These are phyloP conservation scores for Cicer arietinum DNA, from an alignment of 306 rosid genomes.

Conservation along the genomic window DNA sequence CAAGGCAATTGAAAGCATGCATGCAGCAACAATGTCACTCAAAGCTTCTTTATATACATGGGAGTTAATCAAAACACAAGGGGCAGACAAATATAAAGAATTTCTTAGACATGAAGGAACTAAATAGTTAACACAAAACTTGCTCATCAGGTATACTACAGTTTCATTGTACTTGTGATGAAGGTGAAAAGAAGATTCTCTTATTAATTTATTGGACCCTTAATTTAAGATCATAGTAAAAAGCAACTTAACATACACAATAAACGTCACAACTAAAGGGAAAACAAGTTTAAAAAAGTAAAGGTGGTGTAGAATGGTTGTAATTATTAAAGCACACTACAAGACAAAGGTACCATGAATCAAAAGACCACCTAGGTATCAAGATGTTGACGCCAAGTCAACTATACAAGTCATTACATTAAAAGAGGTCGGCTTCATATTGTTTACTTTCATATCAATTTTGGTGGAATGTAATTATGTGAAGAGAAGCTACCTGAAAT, in stretches of 20 bases:
- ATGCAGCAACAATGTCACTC: conserved; percentile 4
- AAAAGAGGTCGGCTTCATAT: too few species aligned
- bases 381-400: too few species aligned
- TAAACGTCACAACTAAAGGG: neutral
- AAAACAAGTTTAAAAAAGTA: neutral
- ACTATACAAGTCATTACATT: too few species aligned
- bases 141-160: conserved; percentile 18
- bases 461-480: too few species aligned
- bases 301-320: neutral
- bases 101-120: conserved; percentile 39
- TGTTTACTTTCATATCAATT: too few species aligned
- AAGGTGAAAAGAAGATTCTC: conserved; percentile 40
- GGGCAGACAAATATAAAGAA: conserved; percentile 17
- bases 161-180: conserved; percentile 4
- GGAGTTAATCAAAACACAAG: conserved; percentile 14
- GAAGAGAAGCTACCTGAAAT: too few species aligned
- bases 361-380: too few species aligned
- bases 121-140: conserved; percentile 35
- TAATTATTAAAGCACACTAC: too few species aligned
- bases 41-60: conserved; percentile 32
- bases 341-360: too few species aligned
- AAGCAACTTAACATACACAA: conserved; percentile 7
- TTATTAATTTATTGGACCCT: conserved; percentile 1
- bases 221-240: conserved; percentile 5
- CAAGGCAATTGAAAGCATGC: neutral